Base-by-base conservation (phyloP, 345 rosid genomes). In the Citrus cavaleriei region DNA sequence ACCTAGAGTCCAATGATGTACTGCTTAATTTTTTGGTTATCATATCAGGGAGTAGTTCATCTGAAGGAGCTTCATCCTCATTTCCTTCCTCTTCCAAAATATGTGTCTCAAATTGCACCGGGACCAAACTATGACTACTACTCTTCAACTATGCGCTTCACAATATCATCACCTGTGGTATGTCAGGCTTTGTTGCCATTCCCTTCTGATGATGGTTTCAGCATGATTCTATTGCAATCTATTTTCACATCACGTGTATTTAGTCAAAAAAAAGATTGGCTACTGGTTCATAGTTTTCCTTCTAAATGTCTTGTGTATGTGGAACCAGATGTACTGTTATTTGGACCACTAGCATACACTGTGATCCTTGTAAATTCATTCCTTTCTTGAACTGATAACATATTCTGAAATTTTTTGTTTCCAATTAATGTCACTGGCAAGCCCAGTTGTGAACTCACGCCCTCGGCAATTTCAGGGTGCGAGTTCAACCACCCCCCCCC, bases 161-260 rank as follows among this genome's bases (percentile, higher is more conserved):
- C 90, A 13, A 84, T 96, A 84, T 91, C 97, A 65, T 94, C 98
- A 54, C 98, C 92, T 76, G 97, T 94, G 94, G 99, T 96, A 91
- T 38, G 90, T 84, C 32, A n/a, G 55, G 27, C 74, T 63, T 55
- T 65, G 8, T 10, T 62, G 28, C 30, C 4, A 19, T 42, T 81
- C 27, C 59, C 35, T 60, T 68, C 55, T 40, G 55, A 77, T 42
- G 51, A 40, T 61, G 57, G 66, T 55, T 79, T 40, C 49, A 19
- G 55, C 58, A 46, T 68, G 71, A 49, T 35, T 77, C 14, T 60
- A 10, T 28, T 38, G 57, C 57, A 13, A 18, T 64, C 7, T 65
- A 64, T 70, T 32, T 65, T 70, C 74, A 32, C 59, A 28, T 72
- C 7, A 46, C 4, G 1, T 51, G 55, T 71, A 28, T 22, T 75